phyloP scores from a whole-genome alignment of 2,329 filamentous ascomycete species.

The Cladosporium sp. region DNA sequence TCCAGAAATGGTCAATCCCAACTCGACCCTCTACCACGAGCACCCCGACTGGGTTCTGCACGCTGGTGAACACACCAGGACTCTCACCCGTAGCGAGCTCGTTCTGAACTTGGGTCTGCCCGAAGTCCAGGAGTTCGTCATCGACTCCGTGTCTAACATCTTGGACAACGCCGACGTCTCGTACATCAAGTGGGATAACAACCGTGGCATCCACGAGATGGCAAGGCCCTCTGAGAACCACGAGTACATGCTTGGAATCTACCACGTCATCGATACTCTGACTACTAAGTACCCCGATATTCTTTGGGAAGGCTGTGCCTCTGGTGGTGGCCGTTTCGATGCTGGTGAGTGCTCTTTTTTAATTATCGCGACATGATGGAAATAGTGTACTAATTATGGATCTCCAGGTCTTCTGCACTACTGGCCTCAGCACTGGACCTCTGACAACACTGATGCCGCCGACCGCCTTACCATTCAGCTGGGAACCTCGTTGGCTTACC shows the following conservation, averaged over 20 bases:
- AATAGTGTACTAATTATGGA: too few species aligned
- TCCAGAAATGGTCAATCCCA: conserved; percentile 59
- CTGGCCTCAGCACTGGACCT: conserved; percentile 55
- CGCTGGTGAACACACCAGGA: conserved; percentile 53
- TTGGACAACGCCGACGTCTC: conserved; percentile 50
- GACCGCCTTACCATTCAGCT: conserved; percentile 60
- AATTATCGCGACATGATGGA: too few species aligned
- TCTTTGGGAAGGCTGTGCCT: conserved; percentile 63
- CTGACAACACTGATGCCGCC: conserved; percentile 60
- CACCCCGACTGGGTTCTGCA: conserved; percentile 63
- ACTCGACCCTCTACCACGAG: conserved; percentile 55
- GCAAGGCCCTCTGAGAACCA: conserved; percentile 51
- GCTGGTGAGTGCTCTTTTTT: conserved; percentile 49
- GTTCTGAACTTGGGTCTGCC: conserved; percentile 57
- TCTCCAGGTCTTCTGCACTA: conserved; percentile 3
- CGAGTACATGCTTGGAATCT: conserved; percentile 59
- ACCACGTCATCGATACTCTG: conserved; percentile 56
- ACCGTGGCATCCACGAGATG: conserved; percentile 59
- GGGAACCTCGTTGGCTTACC: conserved; percentile 60
- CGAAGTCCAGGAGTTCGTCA: conserved; percentile 61
- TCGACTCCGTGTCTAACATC: conserved; percentile 50
- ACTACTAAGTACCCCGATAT: conserved; percentile 57
- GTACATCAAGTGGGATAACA: conserved; percentile 67
- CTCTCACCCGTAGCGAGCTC: conserved; percentile 53
- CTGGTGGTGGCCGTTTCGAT: conserved; percentile 61